Percentiles rank a stretch among this genome's conserved stretches.
phyloP scores from a whole-genome alignment of 2,329 filamentous ascomycete genomes.

The Neocucurbitaria cava region DNA sequence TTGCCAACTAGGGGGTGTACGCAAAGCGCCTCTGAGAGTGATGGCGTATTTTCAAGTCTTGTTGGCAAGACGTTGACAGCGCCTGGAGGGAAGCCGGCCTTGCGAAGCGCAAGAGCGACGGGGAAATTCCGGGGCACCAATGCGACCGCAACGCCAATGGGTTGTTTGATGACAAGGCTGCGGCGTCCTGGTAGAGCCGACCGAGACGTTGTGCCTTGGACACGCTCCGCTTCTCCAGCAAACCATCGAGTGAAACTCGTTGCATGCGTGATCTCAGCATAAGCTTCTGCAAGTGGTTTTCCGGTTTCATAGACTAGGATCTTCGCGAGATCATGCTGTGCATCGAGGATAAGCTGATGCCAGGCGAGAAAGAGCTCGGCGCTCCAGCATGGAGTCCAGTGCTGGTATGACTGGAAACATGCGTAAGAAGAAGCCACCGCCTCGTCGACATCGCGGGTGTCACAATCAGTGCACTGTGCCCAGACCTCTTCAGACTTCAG shows the following conservation, averaged over 20 bases:
- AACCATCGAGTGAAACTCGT: conserved; percentile 32
- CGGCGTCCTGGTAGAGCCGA: not conserved
- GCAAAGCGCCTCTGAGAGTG: not conserved
- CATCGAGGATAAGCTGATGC: too few species aligned
- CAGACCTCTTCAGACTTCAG: too few species aligned
- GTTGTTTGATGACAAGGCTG: conserved; percentile 35
- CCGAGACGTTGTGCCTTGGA: conserved; percentile 9
- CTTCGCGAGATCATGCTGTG: too few species aligned
- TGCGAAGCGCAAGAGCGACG: conserved; percentile 34
- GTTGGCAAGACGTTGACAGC: conserved; percentile 9
- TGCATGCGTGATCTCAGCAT: conserved; percentile 26
- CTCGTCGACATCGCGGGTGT: too few species aligned
- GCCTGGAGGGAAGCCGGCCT: conserved; percentile 33
- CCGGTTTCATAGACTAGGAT: conserved; percentile 68
- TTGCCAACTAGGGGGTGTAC: conserved; percentile 24
- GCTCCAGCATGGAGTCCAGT: too few species aligned
- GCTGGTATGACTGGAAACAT: too few species aligned
- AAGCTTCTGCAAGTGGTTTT: conserved; percentile 67
- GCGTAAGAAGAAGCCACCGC: too few species aligned
- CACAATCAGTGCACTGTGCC: too few species aligned
- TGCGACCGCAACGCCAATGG: conserved; percentile 32
- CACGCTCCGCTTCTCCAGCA: conserved; percentile 24
- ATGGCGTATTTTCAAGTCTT: not conserved
- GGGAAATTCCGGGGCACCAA: conserved; percentile 39
- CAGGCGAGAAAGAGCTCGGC: too few species aligned